These are phyloP conservation scores for Schwanniomyces vanrijiae DNA, from an alignment of 805 yeast species.

Conservation along the genomic window DNA sequence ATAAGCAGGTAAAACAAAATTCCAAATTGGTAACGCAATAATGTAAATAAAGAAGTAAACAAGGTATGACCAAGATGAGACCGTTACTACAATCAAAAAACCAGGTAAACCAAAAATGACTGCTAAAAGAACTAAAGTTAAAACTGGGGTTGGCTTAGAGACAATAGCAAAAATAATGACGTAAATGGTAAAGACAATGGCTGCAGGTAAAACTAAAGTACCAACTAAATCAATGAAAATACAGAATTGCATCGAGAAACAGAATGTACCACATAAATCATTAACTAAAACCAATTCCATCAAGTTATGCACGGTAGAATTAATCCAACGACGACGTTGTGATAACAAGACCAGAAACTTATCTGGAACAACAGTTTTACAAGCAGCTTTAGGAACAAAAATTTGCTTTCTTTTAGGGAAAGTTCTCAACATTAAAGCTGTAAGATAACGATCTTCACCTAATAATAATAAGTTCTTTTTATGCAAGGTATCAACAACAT, in stretches of 20 bases:
- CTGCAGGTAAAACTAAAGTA: constrained; percentile 85
- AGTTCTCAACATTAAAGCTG: constrained; percentile 82
- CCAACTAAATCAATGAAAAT: constrained; percentile 82
- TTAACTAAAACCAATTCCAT: constrained; percentile 82
- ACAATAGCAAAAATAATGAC: constrained; percentile 71
- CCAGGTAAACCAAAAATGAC: constrained; percentile 87
- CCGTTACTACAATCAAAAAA: constrained; percentile 73
- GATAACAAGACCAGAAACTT: constrained; percentile 75
- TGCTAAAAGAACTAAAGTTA: constrained; percentile 75
- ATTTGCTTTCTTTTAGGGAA: constrained; percentile 88
- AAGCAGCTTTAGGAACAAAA: constrained; percentile 87
- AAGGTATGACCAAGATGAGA: constrained; percentile 69
- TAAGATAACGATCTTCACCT: constrained; percentile 87
- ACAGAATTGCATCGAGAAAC: constrained; percentile 93
- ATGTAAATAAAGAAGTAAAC: constrained; percentile 79
- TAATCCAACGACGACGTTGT: constrained; percentile 96
- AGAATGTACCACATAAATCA: constrained; percentile 91
- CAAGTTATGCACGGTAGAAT: constrained; percentile 89
- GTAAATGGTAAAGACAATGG: constrained; percentile 79
- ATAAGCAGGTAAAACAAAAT: constrained; percentile 80
- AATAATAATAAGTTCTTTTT: constrained; percentile 78
- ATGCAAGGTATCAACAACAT: constrained; percentile 80
- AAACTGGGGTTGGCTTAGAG: constrained; percentile 69
- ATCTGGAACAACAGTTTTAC: constrained; percentile 90
- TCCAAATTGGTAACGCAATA: constrained; percentile 89